Evolutionary conservation across 2,329 filamentous ascomycete genomes (phyloP).

Genomic region (Trichoderma citrinoviride): DNA sequence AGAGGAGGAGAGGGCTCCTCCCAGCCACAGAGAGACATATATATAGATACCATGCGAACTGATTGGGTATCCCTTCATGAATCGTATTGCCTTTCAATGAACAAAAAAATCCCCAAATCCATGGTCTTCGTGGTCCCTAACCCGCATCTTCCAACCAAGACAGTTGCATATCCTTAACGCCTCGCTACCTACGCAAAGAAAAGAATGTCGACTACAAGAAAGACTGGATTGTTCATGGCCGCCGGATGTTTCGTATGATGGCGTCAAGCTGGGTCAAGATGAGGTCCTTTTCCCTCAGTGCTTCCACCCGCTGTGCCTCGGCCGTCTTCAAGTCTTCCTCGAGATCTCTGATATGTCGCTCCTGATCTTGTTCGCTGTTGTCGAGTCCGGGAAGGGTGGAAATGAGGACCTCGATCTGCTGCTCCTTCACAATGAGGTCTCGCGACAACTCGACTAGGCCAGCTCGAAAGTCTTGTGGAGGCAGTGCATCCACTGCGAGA

Average conservation of each 20-base stretch:
- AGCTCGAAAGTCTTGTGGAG: conserved; percentile 62
- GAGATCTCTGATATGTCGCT: conserved; percentile 61
- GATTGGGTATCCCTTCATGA: not conserved
- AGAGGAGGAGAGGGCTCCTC: not conserved
- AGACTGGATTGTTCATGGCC: conserved; percentile 46
- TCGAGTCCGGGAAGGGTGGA: conserved; percentile 73
- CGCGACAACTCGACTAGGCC: conserved; percentile 70
- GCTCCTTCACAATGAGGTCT: conserved; percentile 75
- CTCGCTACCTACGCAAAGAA: conserved; percentile 29
- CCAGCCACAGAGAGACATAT: not conserved
- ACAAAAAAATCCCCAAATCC: not conserved
- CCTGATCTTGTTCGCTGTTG: conserved; percentile 74
- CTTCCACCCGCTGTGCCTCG: conserved; percentile 60
- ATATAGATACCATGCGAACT: conserved; percentile 13
- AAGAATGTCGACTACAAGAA: not conserved
- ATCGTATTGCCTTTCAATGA: not conserved
- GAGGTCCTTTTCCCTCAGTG: conserved; percentile 61
- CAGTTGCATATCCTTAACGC: conserved; percentile 27
- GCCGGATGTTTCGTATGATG: conserved; percentile 58
- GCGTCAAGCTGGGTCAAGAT: conserved; percentile 59
- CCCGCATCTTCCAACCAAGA: not conserved
- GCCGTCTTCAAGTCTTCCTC: conserved; percentile 64
- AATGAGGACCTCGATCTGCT: conserved; percentile 78
- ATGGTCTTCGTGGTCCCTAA: not conserved
- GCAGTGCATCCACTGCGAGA: conserved; percentile 57